Evolutionary conservation across 1,284 basidiomycete species (phyloP).

Genomic region (Cutaneotrichosporon sp.): DNA sequence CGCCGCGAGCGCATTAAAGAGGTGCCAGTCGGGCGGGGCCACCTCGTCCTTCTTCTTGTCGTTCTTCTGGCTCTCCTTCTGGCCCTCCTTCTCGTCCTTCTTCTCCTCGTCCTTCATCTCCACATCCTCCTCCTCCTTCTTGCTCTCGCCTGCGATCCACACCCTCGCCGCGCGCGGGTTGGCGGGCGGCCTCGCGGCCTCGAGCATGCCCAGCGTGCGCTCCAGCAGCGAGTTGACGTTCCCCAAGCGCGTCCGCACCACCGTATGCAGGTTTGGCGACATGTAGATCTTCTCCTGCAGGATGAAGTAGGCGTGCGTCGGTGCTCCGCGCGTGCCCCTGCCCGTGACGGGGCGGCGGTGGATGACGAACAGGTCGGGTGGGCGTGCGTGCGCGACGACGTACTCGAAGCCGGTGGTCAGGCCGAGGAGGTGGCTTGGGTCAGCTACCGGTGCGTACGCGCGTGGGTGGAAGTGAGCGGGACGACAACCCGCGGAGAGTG

Average conservation of each 20-base stretch:
- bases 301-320: constrained; percentile 44
- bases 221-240: constrained; percentile 38
- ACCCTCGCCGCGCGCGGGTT: constrained; percentile 42
- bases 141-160: constrained; percentile 33
- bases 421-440: constrained; percentile 37
- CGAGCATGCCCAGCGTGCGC: constrained; percentile 36
- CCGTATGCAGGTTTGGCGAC: constrained; percentile 41
- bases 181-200: constrained; percentile 37
- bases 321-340: constrained; percentile 31
- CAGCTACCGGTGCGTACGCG: too few species aligned
- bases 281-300: constrained; percentile 47
- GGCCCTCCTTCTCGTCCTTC: background rate
- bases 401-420: constrained; percentile 49
- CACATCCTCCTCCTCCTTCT: constrained; percentile 3
- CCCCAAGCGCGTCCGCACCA: constrained; percentile 36
- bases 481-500: too few species aligned
- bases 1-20: constrained; percentile 40
- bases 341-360: constrained; percentile 39
- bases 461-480: too few species aligned
- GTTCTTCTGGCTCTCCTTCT: background rate
- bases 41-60: background rate
- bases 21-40: constrained; percentile 36
- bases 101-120: constrained; percentile 4
- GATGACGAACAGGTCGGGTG: constrained; percentile 46
- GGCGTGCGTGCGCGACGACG: constrained; percentile 42